Base-by-base conservation (phyloP, 2,329 filamentous ascomycete species). In the Diaporthe sp. region DNA sequence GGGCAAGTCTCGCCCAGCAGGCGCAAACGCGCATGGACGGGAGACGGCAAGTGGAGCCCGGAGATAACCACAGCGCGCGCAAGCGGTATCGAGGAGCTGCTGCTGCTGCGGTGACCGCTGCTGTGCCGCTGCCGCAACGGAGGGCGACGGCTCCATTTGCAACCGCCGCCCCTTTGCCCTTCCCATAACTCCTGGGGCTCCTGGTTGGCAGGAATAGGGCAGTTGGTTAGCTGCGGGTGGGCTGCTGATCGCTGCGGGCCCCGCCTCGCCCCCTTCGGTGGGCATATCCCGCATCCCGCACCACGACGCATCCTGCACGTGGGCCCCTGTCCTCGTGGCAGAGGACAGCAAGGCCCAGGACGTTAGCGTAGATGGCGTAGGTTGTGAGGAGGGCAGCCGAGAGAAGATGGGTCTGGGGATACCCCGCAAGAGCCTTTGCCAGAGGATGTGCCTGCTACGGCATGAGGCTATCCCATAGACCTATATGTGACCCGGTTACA, bases 11-110 rank as follows among this genome's bases (percentile, higher is more conserved):
- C 4, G 25, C 10, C 37, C 58, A 42, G 31, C 37, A 62, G 37
- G 31, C 49, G 55, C 57, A 51, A 58, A 31, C 68, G 28, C 37
- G 70, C 70, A 65, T 73, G 12, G 70, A 65, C 37, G 58, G 58
- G 31, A 53, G 22, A 13, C 53, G 34, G 59, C 25, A 55, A 44
- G 58, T 62, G 70, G 70, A 55, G 46, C 31, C 46, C 58, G 70
- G 34, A 62, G 57, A 62, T 72, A 53, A 31, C 46, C 65, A 51
- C 55, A 53, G n/a, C 34, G 28, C 28, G 39, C n/a, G 59, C 59
- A 46, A 7, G 25, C 46, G 46, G 58, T 10, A 65, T 42, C 37
- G 57, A 53, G 28, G 28, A 8, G 37, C 37, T 5, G 37, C 37
- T 1, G 44, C 15, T 10, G 31, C 59, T 53, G 37, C 67, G 19